Base-by-base conservation (phyloP, 345 rosid genomes). In the Acer negundo region DNA sequence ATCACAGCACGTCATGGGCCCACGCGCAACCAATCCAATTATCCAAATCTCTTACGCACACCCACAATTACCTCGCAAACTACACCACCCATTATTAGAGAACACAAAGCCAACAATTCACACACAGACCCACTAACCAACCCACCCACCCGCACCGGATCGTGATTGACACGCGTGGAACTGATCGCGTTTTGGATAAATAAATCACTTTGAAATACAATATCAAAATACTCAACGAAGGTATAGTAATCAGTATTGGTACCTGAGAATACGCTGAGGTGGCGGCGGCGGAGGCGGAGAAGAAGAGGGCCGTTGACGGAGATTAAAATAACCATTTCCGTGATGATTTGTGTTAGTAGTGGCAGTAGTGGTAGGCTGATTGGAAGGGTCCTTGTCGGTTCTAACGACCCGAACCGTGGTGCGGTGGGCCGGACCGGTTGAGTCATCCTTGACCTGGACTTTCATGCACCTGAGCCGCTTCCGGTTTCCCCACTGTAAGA, bases 401-500 rank as follows among this genome's bases (percentile, higher is more conserved):
- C 90, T 84, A 17, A 82, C 84, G 66, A 85, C 88, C 49, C 91
- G 90, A 73, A 83, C 88, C 65, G 86, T 87, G 38, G 89, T 84
- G 75, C 81, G 83, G 68, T 86, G 80, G 31, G 76, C 78, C 79
- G 86, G 66, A n/a, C 82, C 68, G 59, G 83, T 66, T 28, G 84
- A 72, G 42, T 84, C 88, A 80, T 87, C 93, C 66, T 80, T 91
- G 67, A 73, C 84, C 79, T 87, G 92, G 63, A 87, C 81, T 84
- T 91, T 91, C 95, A 88, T 91, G 74, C 93, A 91, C 89, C 93
- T 77, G 11, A 88, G 89, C 15, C 95, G 87, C 76, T 91, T 91
- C 84, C 95, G 87, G 77, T 81, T 89, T 23, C 95, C 95, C 95
- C 95, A 91, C 88, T 89, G 95, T 75, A 88, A 79, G 24, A 79